These are phyloP conservation scores for Cucumis cinereus DNA, from an alignment of 306 rosid genomes.

Conservation along the genomic window DNA sequence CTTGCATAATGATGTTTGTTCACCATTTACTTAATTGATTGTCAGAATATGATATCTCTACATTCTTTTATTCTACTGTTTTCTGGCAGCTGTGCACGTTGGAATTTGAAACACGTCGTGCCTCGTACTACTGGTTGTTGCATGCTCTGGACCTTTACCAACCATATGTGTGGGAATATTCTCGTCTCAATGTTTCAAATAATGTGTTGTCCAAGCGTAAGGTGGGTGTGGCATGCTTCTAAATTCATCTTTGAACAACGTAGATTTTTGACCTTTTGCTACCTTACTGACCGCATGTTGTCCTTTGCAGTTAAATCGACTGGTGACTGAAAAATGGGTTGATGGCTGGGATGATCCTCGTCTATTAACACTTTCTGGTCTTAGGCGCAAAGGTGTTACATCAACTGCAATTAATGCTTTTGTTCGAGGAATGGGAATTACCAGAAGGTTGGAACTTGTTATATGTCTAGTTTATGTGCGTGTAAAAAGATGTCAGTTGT, in stretches of 20 bases:
- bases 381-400: slow-evolving; percentile 81
- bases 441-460: slow-evolving; percentile 61
- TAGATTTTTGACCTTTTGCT: background rate
- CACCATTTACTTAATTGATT: background rate
- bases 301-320: slow-evolving; percentile 58
- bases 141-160: slow-evolving; percentile 68
- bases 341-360: slow-evolving; percentile 99
- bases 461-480: background rate
- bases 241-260: background rate
- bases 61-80: background rate
- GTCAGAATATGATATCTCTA: background rate
- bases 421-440: slow-evolving; percentile 93
- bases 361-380: slow-evolving; percentile 86
- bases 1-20: background rate
- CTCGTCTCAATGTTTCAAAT: slow-evolving; percentile 83
- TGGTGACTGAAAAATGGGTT: slow-evolving; percentile 87
- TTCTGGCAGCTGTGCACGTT: slow-evolving; percentile 78
- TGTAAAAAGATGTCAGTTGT: background rate
- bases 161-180: slow-evolving; percentile 95
- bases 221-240: slow-evolving; percentile 32
- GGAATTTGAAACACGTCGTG: slow-evolving; percentile 98
- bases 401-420: slow-evolving; percentile 81
- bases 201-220: slow-evolving; percentile 96
- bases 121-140: slow-evolving; percentile 90
- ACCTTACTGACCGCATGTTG: slow-evolving; percentile 4